Evolutionary conservation across 2,329 filamentous ascomycete genomes (phyloP).

Genomic region (Emydomyces testavorans): DNA sequence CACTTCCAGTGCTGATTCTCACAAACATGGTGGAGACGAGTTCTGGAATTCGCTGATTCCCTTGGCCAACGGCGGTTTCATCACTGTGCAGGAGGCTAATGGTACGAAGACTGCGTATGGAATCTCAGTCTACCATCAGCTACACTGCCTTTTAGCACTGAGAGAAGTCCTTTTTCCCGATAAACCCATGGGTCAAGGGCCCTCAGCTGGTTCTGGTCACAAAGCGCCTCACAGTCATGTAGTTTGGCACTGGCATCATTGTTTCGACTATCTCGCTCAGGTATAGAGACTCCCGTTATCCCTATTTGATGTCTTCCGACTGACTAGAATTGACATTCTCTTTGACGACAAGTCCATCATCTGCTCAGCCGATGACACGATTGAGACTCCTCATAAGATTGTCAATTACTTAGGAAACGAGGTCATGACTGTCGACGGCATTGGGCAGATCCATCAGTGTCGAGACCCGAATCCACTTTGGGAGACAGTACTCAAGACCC

Average conservation of each 20-base stretch:
- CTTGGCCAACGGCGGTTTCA: background rate
- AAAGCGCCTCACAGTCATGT: background rate
- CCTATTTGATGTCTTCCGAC: background rate
- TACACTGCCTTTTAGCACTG: background rate
- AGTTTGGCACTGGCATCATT: background rate
- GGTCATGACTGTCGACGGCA: background rate
- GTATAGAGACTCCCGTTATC: background rate
- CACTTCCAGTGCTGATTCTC: background rate
- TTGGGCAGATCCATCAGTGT: background rate
- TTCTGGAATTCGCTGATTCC: background rate
- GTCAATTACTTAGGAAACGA: background rate
- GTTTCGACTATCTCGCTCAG: background rate
- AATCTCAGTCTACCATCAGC: background rate
- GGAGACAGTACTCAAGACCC: background rate
- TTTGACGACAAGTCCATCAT: background rate
- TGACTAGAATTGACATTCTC: background rate
- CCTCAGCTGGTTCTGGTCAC: background rate
- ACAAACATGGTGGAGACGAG: background rate
- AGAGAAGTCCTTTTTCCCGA: background rate
- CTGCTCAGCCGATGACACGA: background rate
- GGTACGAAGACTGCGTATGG: background rate
- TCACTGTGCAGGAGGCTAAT: background rate
- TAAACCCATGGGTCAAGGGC: background rate
- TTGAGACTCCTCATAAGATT: background rate
- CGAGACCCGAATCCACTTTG: background rate